These are phyloP conservation scores for Clitopilus hobsonii DNA, from an alignment of 768 basidiomycete species.

Conservation along the genomic window DNA sequence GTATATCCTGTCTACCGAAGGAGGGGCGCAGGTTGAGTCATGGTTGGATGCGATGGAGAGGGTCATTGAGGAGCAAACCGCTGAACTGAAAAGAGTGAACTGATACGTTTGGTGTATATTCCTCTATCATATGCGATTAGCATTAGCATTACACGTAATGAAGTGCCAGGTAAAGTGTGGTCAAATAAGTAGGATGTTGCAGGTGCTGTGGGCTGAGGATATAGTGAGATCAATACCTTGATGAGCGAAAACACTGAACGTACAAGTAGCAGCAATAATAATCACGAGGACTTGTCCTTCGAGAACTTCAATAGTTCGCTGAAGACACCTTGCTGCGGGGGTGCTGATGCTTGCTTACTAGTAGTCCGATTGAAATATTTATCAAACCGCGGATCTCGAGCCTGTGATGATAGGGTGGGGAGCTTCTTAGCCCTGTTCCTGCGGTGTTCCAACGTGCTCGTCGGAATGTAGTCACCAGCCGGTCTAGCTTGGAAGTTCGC, in stretches of 20 bases:
- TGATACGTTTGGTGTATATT: conserved; percentile 11
- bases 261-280: no score
- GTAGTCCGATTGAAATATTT: neutral
- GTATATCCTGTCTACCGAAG: conserved; percentile 17
- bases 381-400: neutral
- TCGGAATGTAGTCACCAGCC: neutral
- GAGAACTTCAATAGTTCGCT: neutral
- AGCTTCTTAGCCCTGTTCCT: neutral
- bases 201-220: neutral
- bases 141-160: neutral
- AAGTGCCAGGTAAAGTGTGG: neutral
- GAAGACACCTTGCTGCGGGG: neutral
- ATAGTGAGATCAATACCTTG: no score
- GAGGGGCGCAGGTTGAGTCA: conserved; percentile 44
- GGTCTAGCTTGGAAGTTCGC: conserved; percentile 41
- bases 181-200: neutral
- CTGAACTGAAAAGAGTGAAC: conserved; percentile 45
- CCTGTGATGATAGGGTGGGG: neutral
- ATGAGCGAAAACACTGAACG: no score
- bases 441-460: neutral
- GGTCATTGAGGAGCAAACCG: conserved; percentile 57
- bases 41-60: conserved; percentile 88
- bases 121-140: conserved; percentile 1
- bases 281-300: neutral
- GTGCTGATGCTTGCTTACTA: neutral